Base-by-base conservation (phyloP, 768 basidiomycete genomes). In the Mycena polygramma region DNA sequence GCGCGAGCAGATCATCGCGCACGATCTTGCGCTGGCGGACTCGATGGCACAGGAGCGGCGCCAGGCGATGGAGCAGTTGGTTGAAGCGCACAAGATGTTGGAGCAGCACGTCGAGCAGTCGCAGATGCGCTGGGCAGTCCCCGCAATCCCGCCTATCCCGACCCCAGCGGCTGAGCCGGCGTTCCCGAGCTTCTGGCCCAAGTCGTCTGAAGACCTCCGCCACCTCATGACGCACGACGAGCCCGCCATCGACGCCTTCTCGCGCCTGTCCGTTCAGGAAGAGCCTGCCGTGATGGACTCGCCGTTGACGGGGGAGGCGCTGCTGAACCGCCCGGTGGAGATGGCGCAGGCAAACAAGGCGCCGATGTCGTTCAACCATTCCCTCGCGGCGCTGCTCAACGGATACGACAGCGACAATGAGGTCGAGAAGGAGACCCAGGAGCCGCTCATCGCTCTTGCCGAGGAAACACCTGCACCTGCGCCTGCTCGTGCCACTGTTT, bases 131-230 rank as follows among this genome's bases (percentile, higher is more conserved):
- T 68, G 69, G 69, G 51, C 43, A 41, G 57, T 62, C 5, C 36
- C 70, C 14, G 62, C 62, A 4, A 22, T 51, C 36, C 51, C 54
- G 24, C 66, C 70, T 30, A 24, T 57, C 24, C 36, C 70, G 7
- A 39, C 37, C 8, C 41, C 62, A 35, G 72, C 19, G 30, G 58
- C 41, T 48, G 69, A 62, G 77, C 80, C 61, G 60, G 75, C 57
- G 63, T 76, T 61, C 61, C 73, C 67, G 71, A 79, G 58, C 58
- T 67, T 79, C 62, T 83, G 82, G 82, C 81, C 81, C 9, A 80
- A 74, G 66, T 78, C 80, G 24, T 78, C 78, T 35, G 81, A 82
- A 66, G 83, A 84, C 71, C 79, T 83, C 70, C 75, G 75, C 52
- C 79, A 82, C 61, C 61, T 83, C 41, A 75, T 78, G 65, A 72